Evolutionary conservation across 768 basidiomycete genomes (phyloP), one percentile per base, ranked within the genome.

Genomic region (Mycena maculata): DNA sequence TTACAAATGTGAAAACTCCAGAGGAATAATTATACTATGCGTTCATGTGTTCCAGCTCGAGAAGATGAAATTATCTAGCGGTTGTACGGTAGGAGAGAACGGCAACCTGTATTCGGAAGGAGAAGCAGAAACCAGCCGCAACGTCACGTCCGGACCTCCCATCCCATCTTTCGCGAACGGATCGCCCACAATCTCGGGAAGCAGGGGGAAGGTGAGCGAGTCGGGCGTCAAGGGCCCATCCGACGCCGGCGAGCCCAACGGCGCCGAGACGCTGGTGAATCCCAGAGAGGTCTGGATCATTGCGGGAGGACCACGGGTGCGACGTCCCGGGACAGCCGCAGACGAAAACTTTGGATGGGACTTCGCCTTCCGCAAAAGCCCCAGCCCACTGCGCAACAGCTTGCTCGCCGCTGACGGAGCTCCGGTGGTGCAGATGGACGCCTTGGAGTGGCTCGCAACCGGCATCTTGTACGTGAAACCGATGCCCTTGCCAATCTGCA

Each of bases 401-500:
- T 65, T 70, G 33, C 73, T 69, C 52, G 74, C 75, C 39, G 72
- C 76, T 30, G 71, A 68, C n/a, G 65, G 61, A 22, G 73, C 72
- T 13, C 63, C 60, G 8, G 65, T 60, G 22, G 76, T 74, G 63
- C 74, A 77, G 22, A 77, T 75, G 25, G 78, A 77, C 13, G 74
- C 70, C 68, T 73, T 76, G 39, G 78, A 77, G n/a, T 67, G 68
- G n/a, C 72, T 61, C 23, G 79, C 75, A 28, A 63, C 54, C 2
- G 80, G 80, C 7, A 79, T 57, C 33, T 70, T 79, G 72, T 83
- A 84, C 28, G 77, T 84, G 71, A 84, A 88, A 8, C 86, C 86
- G 53, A 87, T 88, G 25, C 88, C 86, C 33, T 80, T 81, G 23
- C 86, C 86, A 42, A 85, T 82, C 44, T 84, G 82, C 73, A 83